These are phyloP conservation scores for Aurifilum marmelostoma DNA, from an alignment of 2,329 filamentous ascomycete species.

Conservation along the genomic window DNA sequence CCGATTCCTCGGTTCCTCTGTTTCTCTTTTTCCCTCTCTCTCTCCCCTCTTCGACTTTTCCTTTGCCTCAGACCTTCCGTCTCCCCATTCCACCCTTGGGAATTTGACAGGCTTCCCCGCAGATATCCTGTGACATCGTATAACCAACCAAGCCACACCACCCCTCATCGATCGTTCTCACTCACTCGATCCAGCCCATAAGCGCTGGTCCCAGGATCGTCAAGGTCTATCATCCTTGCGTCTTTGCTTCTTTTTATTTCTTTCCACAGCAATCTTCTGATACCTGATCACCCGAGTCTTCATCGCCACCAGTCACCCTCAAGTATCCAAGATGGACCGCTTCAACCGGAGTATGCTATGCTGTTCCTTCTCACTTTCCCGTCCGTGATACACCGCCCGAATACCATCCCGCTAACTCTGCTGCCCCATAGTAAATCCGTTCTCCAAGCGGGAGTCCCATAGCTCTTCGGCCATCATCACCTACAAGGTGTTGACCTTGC, in stretches of 20 bases:
- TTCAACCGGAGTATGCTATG: constrained; percentile 26
- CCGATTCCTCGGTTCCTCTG: neutral
- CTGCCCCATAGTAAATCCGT: constrained; percentile 68
- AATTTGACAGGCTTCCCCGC: constrained; percentile 20
- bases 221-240: constrained; percentile 16
- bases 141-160: neutral
- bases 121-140: constrained; percentile 11
- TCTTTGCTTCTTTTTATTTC: neutral
- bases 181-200: constrained; percentile 1
- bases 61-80: neutral
- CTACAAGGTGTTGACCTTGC: constrained; percentile 75
- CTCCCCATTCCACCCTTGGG: neutral
- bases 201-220: constrained; percentile 7
- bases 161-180: neutral
- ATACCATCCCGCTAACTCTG: neutral
- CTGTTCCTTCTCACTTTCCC: neutral
- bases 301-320: neutral
- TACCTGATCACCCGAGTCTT: neutral
- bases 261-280: no score
- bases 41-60: no score
- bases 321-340: constrained; percentile 23
- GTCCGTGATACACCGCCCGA: neutral
- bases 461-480: constrained; percentile 62
- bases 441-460: constrained; percentile 71
- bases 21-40: no score